Base-by-base conservation (phyloP, 2,329 filamentous ascomycete species). In the Lachnum nothofagi region DNA sequence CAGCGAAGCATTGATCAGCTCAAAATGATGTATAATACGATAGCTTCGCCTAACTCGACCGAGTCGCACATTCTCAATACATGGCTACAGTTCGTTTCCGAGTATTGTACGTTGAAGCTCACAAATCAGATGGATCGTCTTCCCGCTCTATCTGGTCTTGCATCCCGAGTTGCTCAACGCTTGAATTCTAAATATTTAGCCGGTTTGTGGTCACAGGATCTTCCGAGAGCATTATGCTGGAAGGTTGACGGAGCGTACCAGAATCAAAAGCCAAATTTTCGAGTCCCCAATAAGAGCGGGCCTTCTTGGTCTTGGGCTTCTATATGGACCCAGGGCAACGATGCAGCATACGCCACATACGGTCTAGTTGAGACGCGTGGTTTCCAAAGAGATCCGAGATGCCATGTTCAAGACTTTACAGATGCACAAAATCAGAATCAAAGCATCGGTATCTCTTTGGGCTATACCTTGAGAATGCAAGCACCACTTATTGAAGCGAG, bases 301-400 rank as follows among this genome's bases (percentile, higher is more conserved):
- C 40, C 40, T 10, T 42, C 40, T 25, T 42, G 40, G 40, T 42
- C 40, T 16, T 42, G 40, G 40, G 40, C 40, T 20, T 42, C 40
- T 31, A 31, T 42, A 29, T 33, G 23, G 40, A 42, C 23, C 25
- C 16, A 29, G 19, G 19, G 12, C 17, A 16, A 42, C 24, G 40
- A 42, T 3, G 40, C 27, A 14, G 16, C 40, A 14, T 20, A 29
- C 10, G 27, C 19, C 12, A 42, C 40, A 10, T 42, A 42, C 23
- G 40, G 40, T 42, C 12, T 42, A 9, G 25, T 42, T 16, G 17
- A 20, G 6, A 20, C 27, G 25, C 23, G 40, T 42, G 40, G 40
- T n/a, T 42, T 42, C 40, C 19, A 16, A 4, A 7, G 14, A 42
- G 40, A 42, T 42, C 16, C 25, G 16, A 17, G 40, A 22, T 42